These are phyloP conservation scores for Albugo candida DNA, from an alignment of 352 stramenopile species.

Conservation along the genomic window DNA sequence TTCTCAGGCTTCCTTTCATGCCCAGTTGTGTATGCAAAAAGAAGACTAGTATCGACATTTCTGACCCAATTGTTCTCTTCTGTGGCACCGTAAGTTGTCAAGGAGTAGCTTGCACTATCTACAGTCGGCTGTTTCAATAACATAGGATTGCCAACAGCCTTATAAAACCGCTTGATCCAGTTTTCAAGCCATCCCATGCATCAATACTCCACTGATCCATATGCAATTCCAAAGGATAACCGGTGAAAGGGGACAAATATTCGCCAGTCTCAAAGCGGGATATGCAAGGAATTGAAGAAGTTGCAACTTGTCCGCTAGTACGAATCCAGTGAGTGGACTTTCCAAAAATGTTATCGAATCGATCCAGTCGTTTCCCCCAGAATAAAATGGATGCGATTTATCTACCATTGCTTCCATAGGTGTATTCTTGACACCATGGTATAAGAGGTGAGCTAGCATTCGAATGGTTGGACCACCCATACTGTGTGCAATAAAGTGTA, in stretches of 20 bases:
- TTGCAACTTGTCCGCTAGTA: conserved; percentile 25
- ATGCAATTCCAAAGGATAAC: no score
- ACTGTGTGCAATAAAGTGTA: conserved; percentile 51
- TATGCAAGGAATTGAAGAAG: conserved; percentile 16
- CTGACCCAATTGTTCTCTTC: conserved; percentile 31
- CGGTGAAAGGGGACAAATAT: no score
- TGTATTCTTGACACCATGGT: conserved; percentile 22
- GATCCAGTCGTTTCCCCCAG: conserved; percentile 36
- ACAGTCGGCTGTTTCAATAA: no score
- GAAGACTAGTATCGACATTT: conserved; percentile 31
- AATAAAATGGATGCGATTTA: conserved; percentile 18
- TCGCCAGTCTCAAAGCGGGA: no score
- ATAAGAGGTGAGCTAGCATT: conserved; percentile 43
- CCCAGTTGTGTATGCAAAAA: conserved; percentile 28
- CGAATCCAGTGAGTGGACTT: conserved; percentile 35
- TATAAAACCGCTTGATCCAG: no score
- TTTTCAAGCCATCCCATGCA: no score
- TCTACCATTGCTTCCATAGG: conserved; percentile 7
- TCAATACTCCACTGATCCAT: no score
- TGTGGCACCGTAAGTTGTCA: conserved; percentile 21
- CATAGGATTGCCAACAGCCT: no score
- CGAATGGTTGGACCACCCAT: conserved; percentile 64
- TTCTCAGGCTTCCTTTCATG: conserved; percentile 19
- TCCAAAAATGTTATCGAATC: conserved; percentile 48
- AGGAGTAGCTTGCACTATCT: not conserved